Conservation (phyloP, 1,139 yeast genomes). For the Zygoascus sp. region DNA sequence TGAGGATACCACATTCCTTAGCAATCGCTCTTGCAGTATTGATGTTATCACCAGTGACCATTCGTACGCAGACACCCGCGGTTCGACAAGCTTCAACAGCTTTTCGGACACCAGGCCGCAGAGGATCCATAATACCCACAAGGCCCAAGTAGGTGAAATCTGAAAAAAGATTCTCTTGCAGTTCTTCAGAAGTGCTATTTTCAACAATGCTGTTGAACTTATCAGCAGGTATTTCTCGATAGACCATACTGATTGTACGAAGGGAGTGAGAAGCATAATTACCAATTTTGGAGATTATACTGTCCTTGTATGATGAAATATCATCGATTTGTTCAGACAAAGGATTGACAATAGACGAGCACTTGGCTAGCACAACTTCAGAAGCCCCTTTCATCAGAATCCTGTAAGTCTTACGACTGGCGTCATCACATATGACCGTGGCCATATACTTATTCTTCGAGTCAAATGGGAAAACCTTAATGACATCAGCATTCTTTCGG, state of each 20-base stretch:
- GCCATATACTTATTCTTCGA: constrained; percentile 94
- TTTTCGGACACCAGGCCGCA: constrained; percentile 82
- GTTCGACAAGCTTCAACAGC: constrained; percentile 80
- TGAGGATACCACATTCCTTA: constrained; percentile 71
- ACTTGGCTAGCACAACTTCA: constrained; percentile 67
- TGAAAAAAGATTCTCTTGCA: constrained; percentile 22
- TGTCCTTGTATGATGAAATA: constrained; percentile 13
- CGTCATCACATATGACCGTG: constrained; percentile 47
- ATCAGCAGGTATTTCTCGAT: constrained; percentile 52
- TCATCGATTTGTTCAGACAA: constrained; percentile 23
- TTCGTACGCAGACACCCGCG: constrained; percentile 92
- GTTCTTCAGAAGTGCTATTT: constrained; percentile 33
- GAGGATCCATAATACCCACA: constrained; percentile 93
- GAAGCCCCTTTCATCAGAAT: constrained; percentile 90
- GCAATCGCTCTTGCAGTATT: constrained; percentile 90
- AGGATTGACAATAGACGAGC: constrained; percentile 36
- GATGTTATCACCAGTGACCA: constrained; percentile 97
- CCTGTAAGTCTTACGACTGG: constrained; percentile 44
- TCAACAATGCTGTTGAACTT: constrained; percentile 54
- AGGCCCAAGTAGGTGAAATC: constrained; percentile 47
- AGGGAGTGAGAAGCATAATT: constrained; percentile 70
- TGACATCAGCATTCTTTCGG: constrained; percentile 44
- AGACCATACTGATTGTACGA: constrained; percentile 82
- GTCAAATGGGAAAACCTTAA: constrained; percentile 83
- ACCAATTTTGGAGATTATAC: constrained; percentile 29